Evolutionary conservation across 192 early-diverging fungal genomes (phyloP), one percentile per base, ranked within the genome.

Genomic region (Backusella macrospora): DNA sequence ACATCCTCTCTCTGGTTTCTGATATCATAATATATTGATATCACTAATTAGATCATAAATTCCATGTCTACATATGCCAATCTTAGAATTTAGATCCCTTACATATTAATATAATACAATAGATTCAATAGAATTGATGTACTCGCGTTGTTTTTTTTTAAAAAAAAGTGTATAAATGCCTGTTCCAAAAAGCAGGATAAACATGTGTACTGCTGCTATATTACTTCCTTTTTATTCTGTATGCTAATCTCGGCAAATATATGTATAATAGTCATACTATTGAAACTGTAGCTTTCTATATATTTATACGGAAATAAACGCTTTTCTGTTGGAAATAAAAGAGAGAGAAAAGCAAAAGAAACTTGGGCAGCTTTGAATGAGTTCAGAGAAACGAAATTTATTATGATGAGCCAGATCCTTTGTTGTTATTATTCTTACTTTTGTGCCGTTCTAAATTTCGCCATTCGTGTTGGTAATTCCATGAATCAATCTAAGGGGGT

Each of bases 401-500:
- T 2, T 2, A 34, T 2, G 29, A 34, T 34, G 29, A 34, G 2
- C 29, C 29, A 34, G 29, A 34, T 34, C 29, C 29, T 34, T 34
- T 34, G 29, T 34, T 34, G 29, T 34, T 34, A 34, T 34, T 34
- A 34, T 34, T 34, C 29, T 34, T 34, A 34, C 48, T 59, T 55
- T 59, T 59, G 18, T 69, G 66, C 71, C n/a, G 26, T 48, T 55
- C 59, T 73, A 23, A 47, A 71, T 46, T 37, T 80, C 13, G 42
- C 63, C 9, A 69, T 78, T 40, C 77, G 77, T 70, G 72, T 72
- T 46, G 72, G 77, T 78, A 78, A 74, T 40, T 49, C 29, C 48
- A 45, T 21, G 42, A 40, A 15, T 45, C 23, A 52, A 15, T 26
- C 42, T 45, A 70, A 70, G 37, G 23, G 52, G 52, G 3, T 13